phyloP scores from a whole-genome alignment of 345 rosid species.

The Euphorbia tirucalli region DNA sequence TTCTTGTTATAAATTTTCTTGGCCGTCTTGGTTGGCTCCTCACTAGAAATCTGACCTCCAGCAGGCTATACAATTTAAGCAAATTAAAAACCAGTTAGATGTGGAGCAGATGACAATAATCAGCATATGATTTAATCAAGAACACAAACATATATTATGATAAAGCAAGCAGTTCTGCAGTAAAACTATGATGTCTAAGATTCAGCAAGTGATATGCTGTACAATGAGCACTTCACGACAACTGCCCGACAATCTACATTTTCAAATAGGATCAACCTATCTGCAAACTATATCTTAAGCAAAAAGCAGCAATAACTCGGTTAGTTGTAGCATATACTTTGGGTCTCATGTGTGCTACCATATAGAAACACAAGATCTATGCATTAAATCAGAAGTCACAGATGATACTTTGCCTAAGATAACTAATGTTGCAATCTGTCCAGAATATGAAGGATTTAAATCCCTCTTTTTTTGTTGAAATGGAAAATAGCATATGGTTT shows the following conservation, averaged over 20 bases:
- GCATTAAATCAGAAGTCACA: no score
- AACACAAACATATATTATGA: not conserved
- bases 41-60: slow-evolving; percentile 39
- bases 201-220: not conserved
- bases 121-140: no score
- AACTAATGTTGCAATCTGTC: not conserved
- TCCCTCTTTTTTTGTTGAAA: not conserved
- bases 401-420: not conserved
- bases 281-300: not conserved
- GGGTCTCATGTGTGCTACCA: not conserved
- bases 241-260: not conserved
- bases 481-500: not conserved
- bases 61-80: slow-evolving; percentile 38
- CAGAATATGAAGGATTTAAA: not conserved
- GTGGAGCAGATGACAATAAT: not conserved
- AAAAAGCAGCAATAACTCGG: not conserved
- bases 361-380: not conserved
- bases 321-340: not conserved
- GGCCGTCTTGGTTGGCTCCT: slow-evolving; percentile 68
- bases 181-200: not conserved
- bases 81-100: slow-evolving; percentile 6
- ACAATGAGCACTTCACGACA: not conserved
- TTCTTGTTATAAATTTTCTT: slow-evolving; percentile 83
- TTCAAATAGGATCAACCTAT: not conserved
- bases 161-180: not conserved